Conservation (phyloP, 805 yeast genomes). For the Ogataea ganodermae region DNA sequence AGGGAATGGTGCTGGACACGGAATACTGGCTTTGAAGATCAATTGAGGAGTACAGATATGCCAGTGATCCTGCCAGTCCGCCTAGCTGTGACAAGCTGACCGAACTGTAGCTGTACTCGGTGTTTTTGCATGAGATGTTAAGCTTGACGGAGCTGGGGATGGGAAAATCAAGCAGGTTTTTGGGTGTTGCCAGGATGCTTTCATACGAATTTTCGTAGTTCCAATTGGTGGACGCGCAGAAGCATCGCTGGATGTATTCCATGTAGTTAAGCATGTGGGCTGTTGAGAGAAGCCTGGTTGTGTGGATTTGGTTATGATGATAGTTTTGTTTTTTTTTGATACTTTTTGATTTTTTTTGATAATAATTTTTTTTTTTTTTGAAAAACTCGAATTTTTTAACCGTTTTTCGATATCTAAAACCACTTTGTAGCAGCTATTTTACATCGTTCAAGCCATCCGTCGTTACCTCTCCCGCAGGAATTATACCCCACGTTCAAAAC, state of each 20-base stretch:
- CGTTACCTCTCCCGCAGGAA: too few relatives aligned
- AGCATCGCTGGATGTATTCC: constrained; percentile 81
- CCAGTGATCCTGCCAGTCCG: constrained; percentile 74
- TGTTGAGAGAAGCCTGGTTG: too few relatives aligned
- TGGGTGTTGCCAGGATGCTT: constrained; percentile 70
- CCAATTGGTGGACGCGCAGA: constrained; percentile 74
- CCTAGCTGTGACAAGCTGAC: constrained; percentile 66
- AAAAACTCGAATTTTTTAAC: too few relatives aligned
- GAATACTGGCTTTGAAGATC: constrained; percentile 50
- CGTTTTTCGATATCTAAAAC: too few relatives aligned
- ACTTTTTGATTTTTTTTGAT: too few relatives aligned
- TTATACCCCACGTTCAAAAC: too few relatives aligned
- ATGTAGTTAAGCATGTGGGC: constrained; percentile 70
- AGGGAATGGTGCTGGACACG: constrained; percentile 52
- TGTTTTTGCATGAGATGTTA: constrained; percentile 67
- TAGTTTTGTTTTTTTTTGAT: not conserved
- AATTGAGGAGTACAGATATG: constrained; percentile 74
- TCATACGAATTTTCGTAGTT: constrained; percentile 76
- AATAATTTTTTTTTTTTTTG: too few relatives aligned
- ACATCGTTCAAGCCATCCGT: too few relatives aligned
- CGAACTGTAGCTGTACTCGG: constrained; percentile 70
- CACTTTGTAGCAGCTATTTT: too few relatives aligned
- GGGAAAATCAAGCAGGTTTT: constrained; percentile 67
- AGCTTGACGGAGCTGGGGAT: constrained; percentile 69
- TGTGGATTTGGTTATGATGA: too few relatives aligned